phyloP scores from a whole-genome alignment of 2,329 filamentous ascomycete genomes.

The Sphaerulina populicola region DNA sequence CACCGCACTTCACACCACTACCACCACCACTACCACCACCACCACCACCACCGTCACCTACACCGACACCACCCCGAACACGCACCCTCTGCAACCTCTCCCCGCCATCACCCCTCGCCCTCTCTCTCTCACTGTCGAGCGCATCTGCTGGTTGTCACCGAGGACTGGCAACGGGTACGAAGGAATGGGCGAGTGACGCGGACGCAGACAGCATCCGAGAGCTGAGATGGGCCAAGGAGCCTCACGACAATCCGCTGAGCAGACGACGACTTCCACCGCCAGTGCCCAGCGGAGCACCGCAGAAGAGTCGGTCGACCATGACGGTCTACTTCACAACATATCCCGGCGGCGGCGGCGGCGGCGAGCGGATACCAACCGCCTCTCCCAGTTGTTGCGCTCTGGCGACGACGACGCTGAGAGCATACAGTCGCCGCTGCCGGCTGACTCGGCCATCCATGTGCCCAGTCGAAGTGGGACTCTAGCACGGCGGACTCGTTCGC shows the following conservation, averaged over 20 bases:
- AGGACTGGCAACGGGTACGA: neutral
- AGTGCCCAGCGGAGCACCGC: conserved; percentile 1
- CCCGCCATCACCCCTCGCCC: neutral
- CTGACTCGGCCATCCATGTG: neutral
- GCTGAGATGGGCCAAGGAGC: conserved; percentile 8
- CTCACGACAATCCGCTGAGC: conserved; percentile 5
- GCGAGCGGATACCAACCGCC: conserved; percentile 7
- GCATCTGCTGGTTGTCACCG: neutral
- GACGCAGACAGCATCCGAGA: conserved; percentile 1
- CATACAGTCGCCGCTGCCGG: conserved; percentile 1
- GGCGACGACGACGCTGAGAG: conserved; percentile 3
- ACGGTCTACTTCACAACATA: conserved; percentile 4
- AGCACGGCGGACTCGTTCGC: conserved; percentile 21
- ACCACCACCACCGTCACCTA: neutral
- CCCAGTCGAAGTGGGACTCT: conserved; percentile 11
- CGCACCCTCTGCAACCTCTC: too few species aligned
- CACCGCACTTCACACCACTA: neutral
- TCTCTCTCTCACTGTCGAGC: neutral
- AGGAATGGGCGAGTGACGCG: conserved; percentile 4
- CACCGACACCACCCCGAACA: neutral
- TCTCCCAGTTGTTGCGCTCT: conserved; percentile 12
- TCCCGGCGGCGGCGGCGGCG: conserved; percentile 8
- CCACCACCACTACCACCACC: conserved; percentile 1
- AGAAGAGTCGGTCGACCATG: conserved; percentile 5
- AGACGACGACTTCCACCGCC: neutral